These are phyloP conservation scores for Paramecium biaurelia DNA, from an alignment of 73 alveolate genomes.

Conservation along the genomic window DNA sequence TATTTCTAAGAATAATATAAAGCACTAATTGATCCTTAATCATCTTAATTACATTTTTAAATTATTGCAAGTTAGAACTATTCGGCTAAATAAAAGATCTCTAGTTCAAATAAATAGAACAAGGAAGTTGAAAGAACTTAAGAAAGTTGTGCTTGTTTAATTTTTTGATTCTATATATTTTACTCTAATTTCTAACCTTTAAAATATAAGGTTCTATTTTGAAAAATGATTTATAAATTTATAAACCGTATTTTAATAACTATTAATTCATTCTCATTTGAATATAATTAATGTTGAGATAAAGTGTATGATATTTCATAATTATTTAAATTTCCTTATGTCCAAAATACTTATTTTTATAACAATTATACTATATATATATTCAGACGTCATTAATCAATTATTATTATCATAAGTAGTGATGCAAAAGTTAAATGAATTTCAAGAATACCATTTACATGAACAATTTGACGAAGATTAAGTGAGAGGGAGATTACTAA, in stretches of 20 bases:
- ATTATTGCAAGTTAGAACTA: background rate
- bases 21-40: background rate
- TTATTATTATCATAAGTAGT: background rate
- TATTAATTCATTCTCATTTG: too few relatives aligned
- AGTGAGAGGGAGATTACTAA: background rate
- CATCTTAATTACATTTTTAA: background rate
- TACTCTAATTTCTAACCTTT: background rate
- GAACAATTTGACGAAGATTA: background rate
- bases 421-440: slow-evolving; percentile 36
- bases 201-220: too few relatives aligned
- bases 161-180: background rate
- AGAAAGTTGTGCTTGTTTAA: background rate
- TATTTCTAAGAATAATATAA: background rate
- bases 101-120: background rate
- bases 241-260: too few relatives aligned
- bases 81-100: background rate
- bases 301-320: background rate
- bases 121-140: background rate
- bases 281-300: too few relatives aligned
- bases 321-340: background rate
- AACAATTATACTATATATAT: background rate
- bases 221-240: background rate
- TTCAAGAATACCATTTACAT: background rate
- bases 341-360: background rate
- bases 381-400: background rate